Base-by-base conservation (phyloP, 306 rosid genomes). In the Malus sieversii region DNA sequence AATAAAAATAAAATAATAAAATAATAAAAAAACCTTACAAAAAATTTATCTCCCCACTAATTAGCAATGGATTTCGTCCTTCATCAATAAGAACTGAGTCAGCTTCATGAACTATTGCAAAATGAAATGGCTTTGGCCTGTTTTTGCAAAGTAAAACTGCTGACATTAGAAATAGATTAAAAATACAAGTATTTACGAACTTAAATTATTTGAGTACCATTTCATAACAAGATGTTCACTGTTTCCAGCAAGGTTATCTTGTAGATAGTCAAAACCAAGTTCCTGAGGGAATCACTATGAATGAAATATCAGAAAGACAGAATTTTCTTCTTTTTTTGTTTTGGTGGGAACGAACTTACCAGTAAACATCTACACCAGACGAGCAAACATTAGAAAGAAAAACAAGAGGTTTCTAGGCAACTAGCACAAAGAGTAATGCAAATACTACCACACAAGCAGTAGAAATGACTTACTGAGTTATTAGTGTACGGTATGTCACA, bases 81-180 rank as follows among this genome's bases (percentile, higher is more conserved):
- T 95, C 98, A 52, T 95, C 97, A 68, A 95, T 92, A 80, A 95
- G 90, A 78, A 92, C 98, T 11, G 97, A 95, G 79, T 92, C 98
- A 70, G 92, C 98, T 85, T 95, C 98, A 85, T 95, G 97, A 70
- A 95, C 98, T 78, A 95, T 95, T 63, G 92, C 98, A 89, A 90
- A 95, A 88, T 87, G 96, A 86, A 95, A 95, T 72, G 98, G 96
- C 78, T 87, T 90, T 80, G 98, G 97, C 96, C 98, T 95, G 86
- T 72, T 77, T 68, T 71, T 82, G 71, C 68, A 80, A 44, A 85
- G 62, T 53, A 80, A 9, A 46, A 71, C 66, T 33, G 55, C 78
- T 52, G 65, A 45, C 16, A 51, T 20, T 33, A 59, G 32, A 33
- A 68, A 79, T 61, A 68, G 12, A 73, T 23, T n/a, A 15, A 38